Evolutionary conservation across 1,284 basidiomycete species (phyloP), one percentile per base, ranked within the genome.

Genomic region (Microbotryum intermedium): DNA sequence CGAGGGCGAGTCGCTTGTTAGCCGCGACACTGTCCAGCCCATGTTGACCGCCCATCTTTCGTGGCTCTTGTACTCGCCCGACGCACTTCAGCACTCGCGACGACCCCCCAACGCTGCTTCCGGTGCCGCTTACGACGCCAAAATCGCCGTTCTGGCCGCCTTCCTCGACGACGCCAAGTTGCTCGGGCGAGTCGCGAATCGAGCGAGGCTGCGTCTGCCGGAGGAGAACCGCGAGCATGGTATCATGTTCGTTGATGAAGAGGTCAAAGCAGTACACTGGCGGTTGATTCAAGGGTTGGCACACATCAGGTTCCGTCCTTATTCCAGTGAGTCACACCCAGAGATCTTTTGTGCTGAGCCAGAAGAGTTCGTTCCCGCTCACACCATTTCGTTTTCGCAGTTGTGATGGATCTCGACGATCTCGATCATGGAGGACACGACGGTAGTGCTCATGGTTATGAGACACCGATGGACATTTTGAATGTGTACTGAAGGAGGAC

Each of bases 161-260:
- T 72, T 55, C 64, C 59, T 71, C 52, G 65, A 72, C 61, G 67
- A 72, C 56, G 60, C 62, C 3, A 60, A 59, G 5, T 57, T 72
- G 8, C 47, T 72, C 42, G 62, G 59, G 4, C 65, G 71, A 13
- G 58, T 68, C 42, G 67, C 67, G 11, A 68, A 68, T 39, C 57
- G 67, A 1, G 64, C 61, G 1, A 21, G 67, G 5, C 58, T 68
- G n/a, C 67, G 67, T 3, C 54, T 68, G 20, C 64, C 60, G 8
- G 39, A 53, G 20, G 21, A 53, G 20, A 34, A 28, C 18, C 51
- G 66, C 21, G 53, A 45, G 4, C 59, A 65, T 28, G 66, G 66
- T 1, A 45, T 68, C 18, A 52, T 63, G 50, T 54, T 59, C 50
- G 50, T 44, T 8, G 50, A 54, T 2, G 21, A 45, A 18, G 53